A percentile compares a stretch with the other conserved stretches of the same genome.
phyloP scores from a whole-genome alignment of 352 stramenopile genomes.

The Pythium dissimile region DNA sequence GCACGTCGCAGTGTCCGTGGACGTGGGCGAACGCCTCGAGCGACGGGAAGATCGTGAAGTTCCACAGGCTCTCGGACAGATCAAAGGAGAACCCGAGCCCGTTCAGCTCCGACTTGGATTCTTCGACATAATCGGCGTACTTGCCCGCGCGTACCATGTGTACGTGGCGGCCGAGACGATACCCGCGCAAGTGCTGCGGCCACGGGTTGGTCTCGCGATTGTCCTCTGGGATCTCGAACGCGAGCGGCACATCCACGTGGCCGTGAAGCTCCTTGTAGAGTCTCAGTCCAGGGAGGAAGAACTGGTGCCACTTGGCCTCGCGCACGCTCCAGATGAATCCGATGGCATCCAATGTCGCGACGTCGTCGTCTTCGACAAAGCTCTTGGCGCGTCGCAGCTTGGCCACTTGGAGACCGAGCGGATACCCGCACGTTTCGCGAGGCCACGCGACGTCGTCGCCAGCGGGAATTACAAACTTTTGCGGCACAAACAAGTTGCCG shows the following conservation, averaged over 20 bases:
- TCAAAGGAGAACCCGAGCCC: constrained; percentile 63
- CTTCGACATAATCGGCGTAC: constrained; percentile 43
- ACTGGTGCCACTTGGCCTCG: constrained; percentile 68
- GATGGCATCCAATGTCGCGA: constrained; percentile 79
- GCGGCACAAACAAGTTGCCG: constrained; percentile 89
- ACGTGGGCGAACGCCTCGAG: constrained; percentile 82
- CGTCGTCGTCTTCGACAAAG: constrained; percentile 50
- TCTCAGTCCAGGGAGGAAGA: constrained; percentile 59
- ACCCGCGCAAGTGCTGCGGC: constrained; percentile 45
- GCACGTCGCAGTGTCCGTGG: constrained; percentile 89
- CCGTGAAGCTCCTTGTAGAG: constrained; percentile 57
- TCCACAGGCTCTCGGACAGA: constrained; percentile 54
- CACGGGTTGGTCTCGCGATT: constrained; percentile 34
- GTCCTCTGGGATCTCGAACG: constrained; percentile 48
- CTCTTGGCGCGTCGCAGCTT: constrained; percentile 76
- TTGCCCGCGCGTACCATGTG: constrained; percentile 64
- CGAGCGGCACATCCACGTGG: constrained; percentile 52
- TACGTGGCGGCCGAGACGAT: constrained; percentile 60
- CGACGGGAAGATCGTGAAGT: constrained; percentile 66
- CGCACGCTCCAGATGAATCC: constrained; percentile 91
- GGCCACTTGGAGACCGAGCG: constrained; percentile 85
- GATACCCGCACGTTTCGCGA: constrained; percentile 72
- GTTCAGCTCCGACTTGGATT: constrained; percentile 38
- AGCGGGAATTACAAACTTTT: constrained; percentile 88
- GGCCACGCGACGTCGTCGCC: constrained; percentile 62